These are phyloP conservation scores for Termitomyces sp. DNA, from an alignment of 768 basidiomycete species.

Conservation along the genomic window DNA sequence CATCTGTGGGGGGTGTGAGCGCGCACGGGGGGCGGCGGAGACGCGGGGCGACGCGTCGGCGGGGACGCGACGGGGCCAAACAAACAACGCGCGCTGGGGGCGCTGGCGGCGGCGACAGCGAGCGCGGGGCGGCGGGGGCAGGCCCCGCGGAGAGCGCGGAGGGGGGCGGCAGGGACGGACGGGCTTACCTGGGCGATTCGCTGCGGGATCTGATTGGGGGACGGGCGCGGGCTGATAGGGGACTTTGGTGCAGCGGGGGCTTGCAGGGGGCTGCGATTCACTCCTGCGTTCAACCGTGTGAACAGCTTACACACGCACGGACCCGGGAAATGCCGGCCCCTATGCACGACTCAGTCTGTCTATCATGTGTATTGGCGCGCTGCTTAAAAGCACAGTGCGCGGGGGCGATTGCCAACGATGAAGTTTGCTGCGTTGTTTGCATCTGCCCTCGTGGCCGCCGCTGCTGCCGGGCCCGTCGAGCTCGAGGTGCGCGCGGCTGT, in stretches of 20 bases:
- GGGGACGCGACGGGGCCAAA: conserved; percentile 10
- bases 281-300: conserved; percentile 6
- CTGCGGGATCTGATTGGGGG: not conserved
- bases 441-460: not conserved
- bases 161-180: not conserved
- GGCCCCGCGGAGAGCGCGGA: not conserved
- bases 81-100: conserved; percentile 13
- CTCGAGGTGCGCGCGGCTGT: not conserved
- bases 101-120: too few relatives aligned
- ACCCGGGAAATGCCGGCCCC: not conserved
- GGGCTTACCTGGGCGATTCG: not conserved
- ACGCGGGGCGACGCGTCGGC: conserved; percentile 8
- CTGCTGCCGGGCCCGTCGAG: not conserved
- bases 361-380: not conserved
- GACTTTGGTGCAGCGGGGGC: conserved; percentile 1
- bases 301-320: conserved; percentile 11
- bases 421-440: not conserved
- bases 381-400: not conserved
- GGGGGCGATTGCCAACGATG: not conserved
- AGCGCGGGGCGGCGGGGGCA: not conserved
- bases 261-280: not conserved
- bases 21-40: not conserved
- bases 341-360: not conserved
- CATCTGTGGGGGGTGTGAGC: conserved; percentile 41
- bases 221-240: conserved; percentile 1